These are phyloP conservation scores for Hordeum marinum DNA, from an alignment of 176 grass and related monocot species.

Conservation along the genomic window DNA sequence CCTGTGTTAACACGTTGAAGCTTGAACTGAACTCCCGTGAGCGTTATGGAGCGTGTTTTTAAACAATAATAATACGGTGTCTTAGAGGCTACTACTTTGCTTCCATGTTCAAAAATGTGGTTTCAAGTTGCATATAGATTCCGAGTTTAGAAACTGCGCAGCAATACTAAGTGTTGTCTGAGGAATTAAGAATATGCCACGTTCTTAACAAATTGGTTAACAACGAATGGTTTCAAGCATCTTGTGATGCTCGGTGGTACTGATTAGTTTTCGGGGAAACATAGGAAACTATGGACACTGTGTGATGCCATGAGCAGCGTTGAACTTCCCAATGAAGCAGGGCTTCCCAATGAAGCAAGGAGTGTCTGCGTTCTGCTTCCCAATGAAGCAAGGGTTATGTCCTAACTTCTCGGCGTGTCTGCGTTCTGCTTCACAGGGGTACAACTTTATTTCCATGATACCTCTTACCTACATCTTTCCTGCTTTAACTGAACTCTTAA, in stretches of 20 bases:
- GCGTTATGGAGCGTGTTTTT: not conserved
- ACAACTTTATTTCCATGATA: not conserved
- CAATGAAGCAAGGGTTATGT: conserved; percentile 95
- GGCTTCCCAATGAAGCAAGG: conserved; percentile 94
- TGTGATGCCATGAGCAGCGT: not conserved
- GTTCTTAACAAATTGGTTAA: too few species aligned
- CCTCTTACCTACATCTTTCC: too few species aligned
- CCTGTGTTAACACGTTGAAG: not conserved
- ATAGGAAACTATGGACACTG: not conserved
- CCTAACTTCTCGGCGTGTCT: conserved; percentile 51
- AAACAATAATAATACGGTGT: not conserved
- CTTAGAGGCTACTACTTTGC: not conserved
- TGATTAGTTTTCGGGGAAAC: not conserved
- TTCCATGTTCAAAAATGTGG: not conserved
- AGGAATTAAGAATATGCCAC: too few species aligned
- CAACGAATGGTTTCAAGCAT: not conserved
- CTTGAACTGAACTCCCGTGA: not conserved
- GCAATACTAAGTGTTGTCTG: too few species aligned
- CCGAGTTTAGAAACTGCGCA: not conserved
- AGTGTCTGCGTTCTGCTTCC: conserved; percentile 66
- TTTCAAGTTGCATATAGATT: not conserved
- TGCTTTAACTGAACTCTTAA: too few species aligned
- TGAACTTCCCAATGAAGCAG: conserved; percentile 58
- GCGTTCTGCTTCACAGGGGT: conserved; percentile 77
- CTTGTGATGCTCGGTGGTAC: not conserved